Evolutionary conservation across 2,329 filamentous ascomycete genomes (phyloP), one percentile per base, ranked within the genome.

Genomic region (Fusarium graminum): DNA sequence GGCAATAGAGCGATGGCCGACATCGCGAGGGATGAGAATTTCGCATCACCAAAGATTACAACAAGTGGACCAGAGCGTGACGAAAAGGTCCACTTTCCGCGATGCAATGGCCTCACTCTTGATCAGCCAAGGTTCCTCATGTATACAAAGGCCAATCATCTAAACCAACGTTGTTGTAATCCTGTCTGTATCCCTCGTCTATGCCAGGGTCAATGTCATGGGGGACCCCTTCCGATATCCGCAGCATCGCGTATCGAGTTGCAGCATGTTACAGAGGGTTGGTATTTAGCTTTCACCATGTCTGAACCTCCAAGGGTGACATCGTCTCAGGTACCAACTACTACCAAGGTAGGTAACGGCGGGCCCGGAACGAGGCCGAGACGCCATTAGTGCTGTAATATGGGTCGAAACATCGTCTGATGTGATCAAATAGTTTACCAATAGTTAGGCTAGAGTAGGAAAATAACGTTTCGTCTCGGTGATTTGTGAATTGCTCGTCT

Each of bases 71-170:
- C 34, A 57, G 52, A 44, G 42, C 32, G 52, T 63, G 59, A 59
- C 54, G 13, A 13, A 66, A 34, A 39, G 52, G 25, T 65, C 65
- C 65, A 67, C 65, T 51, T 56, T 29, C 64, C 55, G 42, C 64
- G 51, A 49, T 61, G 47, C 30, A 50, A 44, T 67, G 64, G 65
- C 46, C 51, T 67, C 52, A 67, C 68, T 65, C 38, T 65, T 68
- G 47, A 68, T 67, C 51, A 65, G 65, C 54, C 65, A 61, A 52
- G 64, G 40, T 41, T 63, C 38, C 36, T 28, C 16, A 13, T 50
- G 32, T 39, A 28, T 41, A n/a, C 42, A 16, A 34, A 32, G 14
- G 8, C 34, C 16, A 9, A 36, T 34, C 36, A 25, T 17, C 22
- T 49, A 22, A 25, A n/a, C 34, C 26, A 36, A 36, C n/a, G 34